These are phyloP conservation scores for Backusella macrospora DNA, from an alignment of 192 early-diverging fungal species.

Conservation along the genomic window DNA sequence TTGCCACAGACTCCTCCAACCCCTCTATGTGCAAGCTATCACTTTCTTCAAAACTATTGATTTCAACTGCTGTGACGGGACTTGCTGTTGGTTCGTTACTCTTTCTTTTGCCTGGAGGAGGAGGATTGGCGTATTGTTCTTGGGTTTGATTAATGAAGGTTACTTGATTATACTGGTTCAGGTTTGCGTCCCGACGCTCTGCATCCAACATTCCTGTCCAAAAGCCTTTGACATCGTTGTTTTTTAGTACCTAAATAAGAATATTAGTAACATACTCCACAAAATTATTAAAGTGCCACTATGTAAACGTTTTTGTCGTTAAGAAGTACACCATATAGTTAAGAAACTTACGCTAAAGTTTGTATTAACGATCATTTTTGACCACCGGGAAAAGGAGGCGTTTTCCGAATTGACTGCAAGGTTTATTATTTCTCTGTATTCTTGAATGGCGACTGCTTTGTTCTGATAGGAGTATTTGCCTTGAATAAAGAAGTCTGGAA, in stretches of 20 bases:
- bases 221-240: not conserved
- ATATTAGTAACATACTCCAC: too few species aligned
- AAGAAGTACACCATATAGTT: not conserved
- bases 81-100: not conserved
- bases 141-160: not conserved
- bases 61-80: not conserved
- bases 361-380: not conserved
- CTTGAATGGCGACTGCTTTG: not conserved
- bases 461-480: not conserved
- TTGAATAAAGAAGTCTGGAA: not conserved
- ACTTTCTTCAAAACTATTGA: not conserved
- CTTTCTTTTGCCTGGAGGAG: not conserved
- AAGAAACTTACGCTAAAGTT: not conserved
- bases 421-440: not conserved
- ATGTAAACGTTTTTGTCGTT: not conserved
- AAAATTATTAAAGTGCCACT: too few species aligned
- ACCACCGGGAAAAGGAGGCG: not conserved
- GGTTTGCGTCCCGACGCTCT: not conserved
- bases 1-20: not conserved
- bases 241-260: not conserved
- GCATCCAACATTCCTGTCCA: not conserved
- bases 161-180: not conserved
- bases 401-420: not conserved
- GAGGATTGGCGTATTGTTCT: not conserved
- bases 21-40: not conserved